phyloP scores from a whole-genome alignment of 345 rosid species.

The Salix arbutifolia region DNA sequence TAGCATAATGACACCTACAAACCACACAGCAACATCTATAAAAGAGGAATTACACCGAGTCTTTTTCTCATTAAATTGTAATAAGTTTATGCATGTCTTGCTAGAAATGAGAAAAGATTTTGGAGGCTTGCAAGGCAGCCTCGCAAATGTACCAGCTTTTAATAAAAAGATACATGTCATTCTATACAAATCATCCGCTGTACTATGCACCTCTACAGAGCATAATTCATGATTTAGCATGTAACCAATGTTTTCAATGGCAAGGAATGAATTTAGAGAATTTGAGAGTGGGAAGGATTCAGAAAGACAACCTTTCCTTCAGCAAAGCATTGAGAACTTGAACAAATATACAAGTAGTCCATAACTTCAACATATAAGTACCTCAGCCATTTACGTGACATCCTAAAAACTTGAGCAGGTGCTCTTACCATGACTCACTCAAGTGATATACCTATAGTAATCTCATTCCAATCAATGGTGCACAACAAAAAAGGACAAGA shows the following conservation, averaged over 20 bases:
- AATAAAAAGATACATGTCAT: not conserved
- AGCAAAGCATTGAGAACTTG: not conserved
- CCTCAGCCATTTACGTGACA: not conserved
- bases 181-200: not conserved
- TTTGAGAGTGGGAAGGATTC: not conserved
- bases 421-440: not conserved
- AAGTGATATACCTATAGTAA: not conserved
- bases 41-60: not conserved
- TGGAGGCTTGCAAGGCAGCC: not conserved
- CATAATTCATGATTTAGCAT: not conserved
- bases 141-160: not conserved
- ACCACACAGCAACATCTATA: not conserved
- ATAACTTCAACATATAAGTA: not conserved
- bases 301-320: not conserved
- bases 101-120: not conserved
- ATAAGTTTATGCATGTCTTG: not conserved
- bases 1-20: not conserved
- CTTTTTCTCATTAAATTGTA: not conserved
- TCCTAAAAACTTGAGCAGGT: not conserved
- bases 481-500: not conserved
- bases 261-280: not conserved
- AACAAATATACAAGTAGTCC: not conserved
- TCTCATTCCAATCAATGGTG: not conserved
- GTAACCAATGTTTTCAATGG: not conserved
- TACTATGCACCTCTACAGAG: not conserved